phyloP scores from a whole-genome alignment of 805 yeast genomes.

The Candida incommunis region DNA sequence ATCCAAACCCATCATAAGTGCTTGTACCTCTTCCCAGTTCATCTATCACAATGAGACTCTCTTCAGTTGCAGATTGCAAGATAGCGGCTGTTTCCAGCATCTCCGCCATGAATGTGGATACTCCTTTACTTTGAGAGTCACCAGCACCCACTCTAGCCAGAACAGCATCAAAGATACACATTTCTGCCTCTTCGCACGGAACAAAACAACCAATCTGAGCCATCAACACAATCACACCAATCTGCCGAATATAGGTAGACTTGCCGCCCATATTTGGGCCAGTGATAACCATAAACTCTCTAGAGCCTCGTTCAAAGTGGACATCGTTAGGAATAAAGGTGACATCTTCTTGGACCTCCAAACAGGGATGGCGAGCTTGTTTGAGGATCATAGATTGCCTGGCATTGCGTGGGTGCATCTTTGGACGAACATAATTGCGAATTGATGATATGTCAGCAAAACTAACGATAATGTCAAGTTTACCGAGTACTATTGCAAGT shows the following conservation, averaged over 20 bases:
- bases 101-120: constrained; percentile 93
- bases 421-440: constrained; percentile 65
- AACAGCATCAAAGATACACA: constrained; percentile 79
- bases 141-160: constrained; percentile 98
- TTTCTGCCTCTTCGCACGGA: constrained; percentile 65
- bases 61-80: constrained; percentile 59
- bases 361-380: constrained; percentile 88
- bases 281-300: constrained; percentile 73
- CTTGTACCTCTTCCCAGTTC: constrained; percentile 92
- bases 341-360: constrained; percentile 84
- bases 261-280: constrained; percentile 99
- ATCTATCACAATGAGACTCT: constrained; percentile 78
- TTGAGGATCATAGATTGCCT: constrained; percentile 32
- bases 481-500: constrained; percentile 48
- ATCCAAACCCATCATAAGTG: constrained; percentile 94
- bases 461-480: constrained; percentile 68
- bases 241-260: constrained; percentile 80
- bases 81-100: constrained; percentile 91
- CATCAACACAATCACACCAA: constrained; percentile 77
- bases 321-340: constrained; percentile 89
- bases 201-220: constrained; percentile 84
- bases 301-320: constrained; percentile 35
- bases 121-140: constrained; percentile 92
- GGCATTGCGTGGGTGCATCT: constrained; percentile 38
- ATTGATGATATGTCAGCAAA: constrained; percentile 76